phyloP scores from a whole-genome alignment of 2,329 filamentous ascomycete species.

The Allantophomopsis cytisporea region DNA sequence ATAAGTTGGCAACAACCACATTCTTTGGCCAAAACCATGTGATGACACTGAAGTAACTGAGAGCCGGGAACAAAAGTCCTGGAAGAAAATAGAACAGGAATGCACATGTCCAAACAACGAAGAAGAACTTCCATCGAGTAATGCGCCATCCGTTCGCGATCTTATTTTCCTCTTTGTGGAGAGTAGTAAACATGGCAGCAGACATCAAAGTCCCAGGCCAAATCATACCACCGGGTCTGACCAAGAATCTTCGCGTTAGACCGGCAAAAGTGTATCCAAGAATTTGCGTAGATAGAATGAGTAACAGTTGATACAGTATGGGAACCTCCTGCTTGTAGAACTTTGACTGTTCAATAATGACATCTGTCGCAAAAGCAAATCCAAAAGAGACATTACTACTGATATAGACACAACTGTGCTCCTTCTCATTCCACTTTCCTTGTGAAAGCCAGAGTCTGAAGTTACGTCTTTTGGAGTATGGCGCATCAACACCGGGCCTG shows the following conservation, averaged over 20 bases:
- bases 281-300: slow-evolving; percentile 78
- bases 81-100: slow-evolving; percentile 80
- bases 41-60: slow-evolving; percentile 81
- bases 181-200: slow-evolving; percentile 75
- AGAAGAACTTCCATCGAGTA: slow-evolving; percentile 75
- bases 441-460: slow-evolving; percentile 65
- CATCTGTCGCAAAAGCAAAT: slow-evolving; percentile 79
- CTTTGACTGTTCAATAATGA: slow-evolving; percentile 80
- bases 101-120: slow-evolving; percentile 53
- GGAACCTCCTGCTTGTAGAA: slow-evolving; percentile 76
- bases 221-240: slow-evolving; percentile 79
- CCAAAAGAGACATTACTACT: slow-evolving; percentile 84
- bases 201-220: slow-evolving; percentile 85
- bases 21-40: slow-evolving; percentile 83
- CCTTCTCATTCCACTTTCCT: slow-evolving; percentile 77
- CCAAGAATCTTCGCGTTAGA: slow-evolving; percentile 66
- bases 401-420: slow-evolving; percentile 80
- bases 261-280: slow-evolving; percentile 80
- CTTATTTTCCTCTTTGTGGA: slow-evolving; percentile 76
- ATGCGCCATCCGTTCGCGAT: slow-evolving; percentile 73
- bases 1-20: slow-evolving; percentile 76
- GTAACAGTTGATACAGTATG: slow-evolving; percentile 65
- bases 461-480: slow-evolving; percentile 16
- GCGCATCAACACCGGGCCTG: not conserved
- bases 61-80: slow-evolving; percentile 66